Evolutionary conservation across 2,329 filamentous ascomycete genomes (phyloP), one percentile per base, ranked within the genome.

Genomic region (Colletotrichum shisoi): DNA sequence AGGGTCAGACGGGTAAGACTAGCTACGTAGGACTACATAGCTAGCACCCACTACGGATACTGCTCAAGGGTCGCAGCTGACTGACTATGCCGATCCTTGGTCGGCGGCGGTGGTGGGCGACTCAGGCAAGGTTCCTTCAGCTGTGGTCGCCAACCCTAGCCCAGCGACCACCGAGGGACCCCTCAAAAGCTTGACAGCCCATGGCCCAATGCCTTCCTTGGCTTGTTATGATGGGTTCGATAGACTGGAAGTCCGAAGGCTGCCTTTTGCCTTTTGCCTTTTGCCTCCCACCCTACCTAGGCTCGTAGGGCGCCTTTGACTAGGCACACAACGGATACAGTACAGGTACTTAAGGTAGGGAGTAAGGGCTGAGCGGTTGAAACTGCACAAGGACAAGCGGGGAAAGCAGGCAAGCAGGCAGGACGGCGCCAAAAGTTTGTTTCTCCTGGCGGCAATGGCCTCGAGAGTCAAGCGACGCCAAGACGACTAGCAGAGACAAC

Each of bases 61-160:
- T 48, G 19, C 21, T 49, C 37, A 37, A 31, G 39, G 49, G 15
- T 63, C 58, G 52, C 59, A 52, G 58, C 39, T 63, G 63, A 52
- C 39, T 63, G 63, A 52, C 27, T 13, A 40, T 31, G 59, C 27
- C 39, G 39, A 63, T 63, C 52, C 21, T 19, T 45, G 37, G 40
- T 31, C 6, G 37, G 27, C 6, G 37, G 27, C 39, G 11, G 27
- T 63, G 44, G 52, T 42, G 21, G 44, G 19, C 44, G 39, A 24
- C 42, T 39, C 31, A 24, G 37, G 48, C 40, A 53, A 13, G 12
- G 9, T 64, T 49, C 19, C 8, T 34, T 45, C 6, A 7, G 3
- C 11, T 12, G n/a, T 31, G 17, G 27, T 21, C 17, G 27, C 27
- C 27, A 31, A 8, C 27, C 27, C 27, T 7, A 34, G 21, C 31